These are phyloP conservation scores for Excoecaria cochinchinensis DNA, from an alignment of 345 rosid genomes.

Conservation along the genomic window DNA sequence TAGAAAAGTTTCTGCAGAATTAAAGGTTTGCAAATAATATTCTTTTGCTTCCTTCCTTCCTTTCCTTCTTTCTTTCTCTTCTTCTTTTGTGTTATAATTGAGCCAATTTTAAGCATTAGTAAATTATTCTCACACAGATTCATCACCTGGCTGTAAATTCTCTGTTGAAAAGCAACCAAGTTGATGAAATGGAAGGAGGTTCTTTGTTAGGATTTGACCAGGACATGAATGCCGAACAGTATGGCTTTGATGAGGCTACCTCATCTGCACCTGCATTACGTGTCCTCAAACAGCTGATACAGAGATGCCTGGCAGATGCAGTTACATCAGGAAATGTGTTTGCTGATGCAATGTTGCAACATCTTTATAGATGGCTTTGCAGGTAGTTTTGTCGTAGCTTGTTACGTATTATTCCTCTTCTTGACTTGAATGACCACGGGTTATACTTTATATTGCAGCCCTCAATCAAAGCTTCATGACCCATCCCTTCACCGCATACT, in stretches of 20 bases:
- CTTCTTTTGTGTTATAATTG: background rate
- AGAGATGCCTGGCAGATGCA: constrained; percentile 86
- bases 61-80: constrained; percentile 2
- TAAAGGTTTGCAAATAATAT: constrained; percentile 50
- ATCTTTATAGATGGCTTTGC: constrained; percentile 93
- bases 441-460: constrained; percentile 49
- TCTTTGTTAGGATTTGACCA: constrained; percentile 62
- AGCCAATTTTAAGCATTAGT: constrained; percentile 8
- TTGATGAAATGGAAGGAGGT: constrained; percentile 92
- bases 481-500: constrained; percentile 90
- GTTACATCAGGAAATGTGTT: constrained; percentile 71
- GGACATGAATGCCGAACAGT: constrained; percentile 45
- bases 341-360: constrained; percentile 95
- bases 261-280: constrained; percentile 79
- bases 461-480: constrained; percentile 92
- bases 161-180: constrained; percentile 90
- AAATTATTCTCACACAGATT: constrained; percentile 50
- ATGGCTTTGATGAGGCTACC: constrained; percentile 63
- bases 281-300: constrained; percentile 76
- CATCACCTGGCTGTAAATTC: constrained; percentile 93
- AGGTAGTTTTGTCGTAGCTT: constrained; percentile 48
- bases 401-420: constrained; percentile 4
- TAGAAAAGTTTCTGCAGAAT: constrained; percentile 84
- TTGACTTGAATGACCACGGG: constrained; percentile 27
- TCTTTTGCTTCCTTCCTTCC: background rate